A percentile compares a stretch with the other conserved stretches of the same genome.
These are phyloP conservation scores for Coprinopsis marcescibilis DNA, from an alignment of 768 basidiomycete species.

Conservation along the genomic window DNA sequence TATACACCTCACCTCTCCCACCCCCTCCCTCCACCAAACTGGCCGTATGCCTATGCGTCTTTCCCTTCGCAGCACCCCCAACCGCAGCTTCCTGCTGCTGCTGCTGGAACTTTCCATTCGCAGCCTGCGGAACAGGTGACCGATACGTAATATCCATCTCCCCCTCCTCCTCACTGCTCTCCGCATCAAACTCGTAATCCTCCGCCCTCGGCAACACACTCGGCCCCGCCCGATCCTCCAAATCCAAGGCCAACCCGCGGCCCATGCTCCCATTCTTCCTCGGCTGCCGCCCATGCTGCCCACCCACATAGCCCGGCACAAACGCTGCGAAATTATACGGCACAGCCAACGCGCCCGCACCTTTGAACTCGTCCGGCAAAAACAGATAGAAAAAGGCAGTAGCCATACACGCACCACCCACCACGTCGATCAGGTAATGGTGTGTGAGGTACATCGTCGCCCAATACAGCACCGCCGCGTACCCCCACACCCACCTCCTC, in stretches of 20 bases:
- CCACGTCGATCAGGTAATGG: conserved; percentile 98
- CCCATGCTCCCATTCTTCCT: too few species aligned
- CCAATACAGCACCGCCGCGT: conserved; percentile 89
- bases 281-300: too few species aligned
- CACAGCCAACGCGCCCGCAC: conserved; percentile 38
- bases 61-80: too few species aligned
- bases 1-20: too few species aligned
- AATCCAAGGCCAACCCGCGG: conserved; percentile 68
- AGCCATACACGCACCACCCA: conserved; percentile 88
- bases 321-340: conserved; percentile 44
- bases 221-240: conserved; percentile 51
- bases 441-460: conserved; percentile 98
- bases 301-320: too few species aligned
- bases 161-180: conserved; percentile 61
- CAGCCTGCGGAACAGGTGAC: conserved; percentile 46
- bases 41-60: conserved; percentile 16
- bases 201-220: conserved; percentile 27
- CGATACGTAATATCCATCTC: conserved; percentile 63
- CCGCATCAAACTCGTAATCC: conserved; percentile 54
- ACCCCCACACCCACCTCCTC: conserved; percentile 68
- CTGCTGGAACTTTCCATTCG: conserved; percentile 15
- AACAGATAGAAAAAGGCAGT: conserved; percentile 82
- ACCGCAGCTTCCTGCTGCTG: conserved; percentile 13
- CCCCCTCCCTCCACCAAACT: too few species aligned
- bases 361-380: conserved; percentile 76